Base-by-base conservation (phyloP, 2,329 filamentous ascomycete species). In the Orbilia brochopaga region DNA sequence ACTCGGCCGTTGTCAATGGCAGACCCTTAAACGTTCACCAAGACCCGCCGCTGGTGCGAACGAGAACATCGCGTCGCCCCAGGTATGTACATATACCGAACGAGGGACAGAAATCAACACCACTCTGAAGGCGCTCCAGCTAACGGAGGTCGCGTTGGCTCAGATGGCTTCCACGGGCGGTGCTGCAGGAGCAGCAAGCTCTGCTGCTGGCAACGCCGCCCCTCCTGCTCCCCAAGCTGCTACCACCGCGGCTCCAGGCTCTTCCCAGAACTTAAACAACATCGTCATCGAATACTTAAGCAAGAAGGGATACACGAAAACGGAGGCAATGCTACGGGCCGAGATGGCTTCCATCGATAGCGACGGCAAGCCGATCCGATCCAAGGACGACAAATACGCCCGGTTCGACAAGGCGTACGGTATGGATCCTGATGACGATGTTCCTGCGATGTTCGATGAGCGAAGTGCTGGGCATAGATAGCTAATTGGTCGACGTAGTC, bases 231-330 rank as follows among this genome's bases (percentile, higher is more conserved):
- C 59, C 19, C 30, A 59, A 2, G 32, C 66, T n/a, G 30, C 58
- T 23, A 23, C 57, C 23, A 23, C 48, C 8, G 10, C 57, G 17
- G 30, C 58, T 27, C 19, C 21, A 17, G 32, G 23, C 32, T 27
- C 35, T 17, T 54, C 50, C 7, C 66, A 70, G 21, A 70, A 70
- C 17, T 66, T 77, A 13, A 77, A 77, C 51, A 75, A 77, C 37
- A 77, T 77, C 37, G 88, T 99, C 2, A 92, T 96, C 7, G 94
- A 99, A 76, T 99, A 99, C 79, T 84, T 99, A 0, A 86, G 92
- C 1, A 99, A 99, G 79, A 92, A 97, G 75, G 94, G 94, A 0
- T 99, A 97, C 80, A 92, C 88, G 60, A 86, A 90, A 23, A 97
- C 94, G 0, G 94, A 99, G 80, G 90, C 93, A 19, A 90, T 94